A percentile compares a stretch with the other conserved stretches of the same genome.
Evolutionary conservation across 176 grass and related monocot genomes (phyloP).

Genomic region (Themeda triandra): DNA sequence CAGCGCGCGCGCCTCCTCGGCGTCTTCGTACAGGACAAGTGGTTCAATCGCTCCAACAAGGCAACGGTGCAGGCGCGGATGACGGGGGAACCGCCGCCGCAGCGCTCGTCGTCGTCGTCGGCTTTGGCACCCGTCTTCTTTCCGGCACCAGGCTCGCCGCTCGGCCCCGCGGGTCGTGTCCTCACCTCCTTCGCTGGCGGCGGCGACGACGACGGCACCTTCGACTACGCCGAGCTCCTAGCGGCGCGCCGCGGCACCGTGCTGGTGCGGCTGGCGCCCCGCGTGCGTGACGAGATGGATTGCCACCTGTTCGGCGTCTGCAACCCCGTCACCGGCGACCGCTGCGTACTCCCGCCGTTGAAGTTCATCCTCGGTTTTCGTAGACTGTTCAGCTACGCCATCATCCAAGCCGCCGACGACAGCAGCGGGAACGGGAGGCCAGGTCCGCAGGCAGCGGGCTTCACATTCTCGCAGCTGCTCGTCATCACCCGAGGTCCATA

Average conservation of each 20-base stretch:
- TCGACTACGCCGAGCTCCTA: not conserved
- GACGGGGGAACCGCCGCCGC: not conserved
- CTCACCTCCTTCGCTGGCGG: not conserved
- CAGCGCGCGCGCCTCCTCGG: too few relatives aligned
- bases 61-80: not conserved
- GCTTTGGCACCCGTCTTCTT: not conserved
- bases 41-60: too few relatives aligned
- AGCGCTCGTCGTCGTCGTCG: not conserved
- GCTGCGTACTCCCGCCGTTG: not conserved
- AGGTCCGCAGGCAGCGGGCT: not conserved
- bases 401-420: not conserved
- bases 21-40: too few relatives aligned
- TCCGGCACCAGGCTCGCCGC: not conserved
- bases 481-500: too few relatives aligned
- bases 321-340: not conserved
- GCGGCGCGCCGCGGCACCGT: not conserved
- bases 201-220: not conserved
- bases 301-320: not conserved
- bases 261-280: not conserved
- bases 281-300: not conserved
- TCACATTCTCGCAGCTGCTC: not conserved
- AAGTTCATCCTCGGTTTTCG: not conserved
- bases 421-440: not conserved
- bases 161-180: not conserved
- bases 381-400: not conserved